A percentile compares a stretch with the other conserved stretches of the same genome.
Conservation (phyloP, 768 basidiomycete genomes). For the Trametes sanguinea region DNA sequence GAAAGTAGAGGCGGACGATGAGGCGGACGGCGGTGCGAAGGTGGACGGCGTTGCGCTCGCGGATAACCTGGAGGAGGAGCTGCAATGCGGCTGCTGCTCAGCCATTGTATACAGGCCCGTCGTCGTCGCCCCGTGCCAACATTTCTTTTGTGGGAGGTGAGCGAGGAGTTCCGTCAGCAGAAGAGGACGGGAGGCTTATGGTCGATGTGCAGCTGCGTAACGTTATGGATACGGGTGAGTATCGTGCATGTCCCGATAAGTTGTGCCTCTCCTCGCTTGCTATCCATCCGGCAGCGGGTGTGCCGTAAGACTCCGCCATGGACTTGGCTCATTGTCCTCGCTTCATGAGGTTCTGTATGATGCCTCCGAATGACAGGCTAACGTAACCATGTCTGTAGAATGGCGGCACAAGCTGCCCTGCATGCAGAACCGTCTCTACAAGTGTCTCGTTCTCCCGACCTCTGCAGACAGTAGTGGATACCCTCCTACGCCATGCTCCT, state of each 20-base stretch:
- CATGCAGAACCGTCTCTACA: conserved; percentile 71
- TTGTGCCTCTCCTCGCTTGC: conserved; percentile 6
- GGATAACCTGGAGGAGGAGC: conserved; percentile 68
- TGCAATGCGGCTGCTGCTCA: conserved; percentile 85
- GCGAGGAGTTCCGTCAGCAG: conserved; percentile 9
- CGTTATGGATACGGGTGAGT: conserved; percentile 84
- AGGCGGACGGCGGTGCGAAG: neutral
- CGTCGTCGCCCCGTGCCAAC: conserved; percentile 80
- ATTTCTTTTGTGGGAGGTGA: conserved; percentile 91
- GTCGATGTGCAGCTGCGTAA: conserved; percentile 59
- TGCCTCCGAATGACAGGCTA: neutral
- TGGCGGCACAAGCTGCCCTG: conserved; percentile 82
- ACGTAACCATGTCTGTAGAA: conserved; percentile 50
- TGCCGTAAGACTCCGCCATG: no score
- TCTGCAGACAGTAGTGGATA: conserved; percentile 71
- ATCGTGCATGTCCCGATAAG: neutral
- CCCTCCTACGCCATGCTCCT: conserved; percentile 70
- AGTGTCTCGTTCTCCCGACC: conserved; percentile 72
- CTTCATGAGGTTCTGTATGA: neutral
- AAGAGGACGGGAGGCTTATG: conserved; percentile 1
- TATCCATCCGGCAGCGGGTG: neutral
- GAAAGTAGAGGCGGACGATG: conserved; percentile 10
- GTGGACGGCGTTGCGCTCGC: conserved; percentile 45
- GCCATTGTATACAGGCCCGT: conserved; percentile 83
- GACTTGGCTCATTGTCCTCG: neutral